Evolutionary conservation across 208 protist genomes (phyloP).

Genomic region (Porcisia deanei): DNA sequence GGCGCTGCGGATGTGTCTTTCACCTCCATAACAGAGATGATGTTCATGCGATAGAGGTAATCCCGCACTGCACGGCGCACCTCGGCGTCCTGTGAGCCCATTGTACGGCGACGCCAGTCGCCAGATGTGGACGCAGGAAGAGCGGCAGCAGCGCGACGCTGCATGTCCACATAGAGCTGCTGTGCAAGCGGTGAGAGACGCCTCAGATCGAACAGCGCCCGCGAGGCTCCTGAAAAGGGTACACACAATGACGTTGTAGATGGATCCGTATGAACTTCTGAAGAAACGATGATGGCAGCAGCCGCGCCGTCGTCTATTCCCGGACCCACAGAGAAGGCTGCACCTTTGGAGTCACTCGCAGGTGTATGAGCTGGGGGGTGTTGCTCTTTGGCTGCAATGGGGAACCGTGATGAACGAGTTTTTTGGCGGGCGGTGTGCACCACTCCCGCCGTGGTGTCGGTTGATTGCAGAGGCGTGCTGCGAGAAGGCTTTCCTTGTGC

Average conservation of each 20-base stretch:
- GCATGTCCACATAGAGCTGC: slow-evolving; percentile 22
- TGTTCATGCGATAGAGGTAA: slow-evolving; percentile 71
- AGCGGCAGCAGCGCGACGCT: neutral
- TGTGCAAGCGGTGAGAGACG: slow-evolving; percentile 6
- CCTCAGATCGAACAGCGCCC: neutral
- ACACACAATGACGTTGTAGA: neutral
- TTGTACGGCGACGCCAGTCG: slow-evolving; percentile 24
- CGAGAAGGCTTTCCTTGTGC: neutral
- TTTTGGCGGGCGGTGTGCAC: neutral
- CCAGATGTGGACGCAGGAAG: neutral
- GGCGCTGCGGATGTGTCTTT: neutral
- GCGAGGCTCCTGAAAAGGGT: slow-evolving; percentile 11
- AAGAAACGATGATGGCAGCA: neutral
- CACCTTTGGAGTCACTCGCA: neutral
- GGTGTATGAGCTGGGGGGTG: neutral
- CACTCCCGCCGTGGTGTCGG: neutral
- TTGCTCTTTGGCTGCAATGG: neutral
- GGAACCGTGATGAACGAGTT: neutral
- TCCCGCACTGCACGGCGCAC: slow-evolving; percentile 57
- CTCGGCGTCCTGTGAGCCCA: slow-evolving; percentile 25
- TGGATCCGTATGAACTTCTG: neutral
- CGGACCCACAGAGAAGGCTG: neutral
- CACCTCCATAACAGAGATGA: slow-evolving; percentile 40
- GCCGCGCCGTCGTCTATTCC: neutral
- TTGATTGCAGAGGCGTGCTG: neutral